A percentile compares a stretch with the other conserved stretches of the same genome.
phyloP scores from a whole-genome alignment of 2,329 filamentous ascomycete species.

The Diplocarpon rosae region DNA sequence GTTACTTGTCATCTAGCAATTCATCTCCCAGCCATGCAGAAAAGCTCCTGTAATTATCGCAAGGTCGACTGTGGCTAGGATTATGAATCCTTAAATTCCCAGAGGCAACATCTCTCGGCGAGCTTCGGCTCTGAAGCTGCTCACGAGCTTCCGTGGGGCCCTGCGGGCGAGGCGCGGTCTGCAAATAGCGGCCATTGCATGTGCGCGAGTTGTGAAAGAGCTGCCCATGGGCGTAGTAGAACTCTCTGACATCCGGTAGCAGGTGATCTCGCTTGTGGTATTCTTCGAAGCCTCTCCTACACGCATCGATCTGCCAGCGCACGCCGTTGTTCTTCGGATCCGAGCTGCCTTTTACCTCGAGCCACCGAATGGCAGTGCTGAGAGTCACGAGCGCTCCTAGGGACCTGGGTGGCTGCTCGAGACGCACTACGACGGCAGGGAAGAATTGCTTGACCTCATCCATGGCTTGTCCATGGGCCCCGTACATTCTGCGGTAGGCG shows the following conservation, averaged over 20 bases:
- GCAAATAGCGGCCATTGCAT: not conserved
- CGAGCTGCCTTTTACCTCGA: not conserved
- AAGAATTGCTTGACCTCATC: not conserved
- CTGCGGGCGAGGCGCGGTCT: not conserved
- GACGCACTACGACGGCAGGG: not conserved
- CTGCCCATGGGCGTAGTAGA: not conserved
- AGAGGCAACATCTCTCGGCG: too few relatives aligned
- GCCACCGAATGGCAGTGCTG: not conserved
- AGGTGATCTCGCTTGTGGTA: not conserved
- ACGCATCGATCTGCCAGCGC: not conserved
- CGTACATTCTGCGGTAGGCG: not conserved
- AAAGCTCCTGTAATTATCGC: too few relatives aligned
- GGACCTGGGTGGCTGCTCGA: not conserved
- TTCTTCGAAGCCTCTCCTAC: not conserved
- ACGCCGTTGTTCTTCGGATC: not conserved
- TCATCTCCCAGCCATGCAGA: too few relatives aligned
- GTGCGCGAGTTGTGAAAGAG: not conserved
- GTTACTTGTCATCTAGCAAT: too few relatives aligned
- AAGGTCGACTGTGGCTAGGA: too few relatives aligned
- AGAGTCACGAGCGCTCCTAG: not conserved
- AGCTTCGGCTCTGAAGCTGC: too few relatives aligned
- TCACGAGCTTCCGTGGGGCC: too few relatives aligned
- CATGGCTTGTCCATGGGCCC: not conserved
- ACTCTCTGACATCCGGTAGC: not conserved
- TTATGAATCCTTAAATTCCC: too few relatives aligned